Evolutionary conservation across 345 rosid genomes (phyloP).

Genomic region (Gossypium longicalyx): DNA sequence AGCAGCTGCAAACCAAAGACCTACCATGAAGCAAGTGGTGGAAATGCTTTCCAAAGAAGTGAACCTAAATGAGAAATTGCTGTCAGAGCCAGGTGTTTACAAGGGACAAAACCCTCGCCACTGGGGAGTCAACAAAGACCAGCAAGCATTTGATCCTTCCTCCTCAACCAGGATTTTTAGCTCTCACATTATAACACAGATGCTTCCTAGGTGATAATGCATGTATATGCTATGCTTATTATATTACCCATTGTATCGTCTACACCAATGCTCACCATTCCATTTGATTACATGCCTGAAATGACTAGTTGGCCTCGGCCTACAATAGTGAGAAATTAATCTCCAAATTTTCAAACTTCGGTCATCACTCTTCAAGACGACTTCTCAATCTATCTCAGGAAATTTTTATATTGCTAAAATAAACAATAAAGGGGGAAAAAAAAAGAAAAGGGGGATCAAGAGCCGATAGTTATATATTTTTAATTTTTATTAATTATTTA

Average conservation of each 20-base stretch:
- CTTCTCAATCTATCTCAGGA: no score
- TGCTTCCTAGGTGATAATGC: constrained; percentile 61
- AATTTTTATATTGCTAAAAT: no score
- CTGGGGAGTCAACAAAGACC: constrained; percentile 33
- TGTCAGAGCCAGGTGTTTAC: constrained; percentile 66
- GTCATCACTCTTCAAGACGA: no score
- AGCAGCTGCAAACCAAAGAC: constrained; percentile 62
- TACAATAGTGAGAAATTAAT: no score
- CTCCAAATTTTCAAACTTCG: no score
- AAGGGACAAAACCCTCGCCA: constrained; percentile 24
- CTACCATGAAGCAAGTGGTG: constrained; percentile 77
- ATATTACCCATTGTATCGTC: neutral
- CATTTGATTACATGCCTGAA: neutral
- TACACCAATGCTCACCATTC: neutral
- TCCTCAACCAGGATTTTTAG: constrained; percentile 20
- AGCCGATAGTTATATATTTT: no score
- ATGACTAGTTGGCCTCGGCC: neutral
- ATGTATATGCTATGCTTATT: neutral
- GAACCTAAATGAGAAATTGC: constrained; percentile 53
- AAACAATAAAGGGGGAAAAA: no score
- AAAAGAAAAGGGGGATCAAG: no score
- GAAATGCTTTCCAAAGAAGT: constrained; percentile 78
- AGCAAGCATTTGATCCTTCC: constrained; percentile 27
- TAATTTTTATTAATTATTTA: no score
- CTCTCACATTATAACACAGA: constrained; percentile 32